Evolutionary conservation across 768 basidiomycete genomes (phyloP).

Genomic region (Boletus pseudopeckii): DNA sequence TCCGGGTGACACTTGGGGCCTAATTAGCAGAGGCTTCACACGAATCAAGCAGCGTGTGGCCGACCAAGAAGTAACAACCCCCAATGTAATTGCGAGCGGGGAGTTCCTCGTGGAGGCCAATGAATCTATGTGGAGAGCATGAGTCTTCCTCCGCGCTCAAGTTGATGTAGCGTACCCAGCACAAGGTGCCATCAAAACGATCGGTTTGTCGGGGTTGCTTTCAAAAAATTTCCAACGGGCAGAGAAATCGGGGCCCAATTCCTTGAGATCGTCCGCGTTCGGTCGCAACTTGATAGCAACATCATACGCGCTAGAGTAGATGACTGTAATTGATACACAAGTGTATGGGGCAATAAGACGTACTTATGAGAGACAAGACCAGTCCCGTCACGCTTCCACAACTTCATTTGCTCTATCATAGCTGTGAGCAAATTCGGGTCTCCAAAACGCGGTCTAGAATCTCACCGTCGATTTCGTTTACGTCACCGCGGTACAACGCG

Average conservation of each 20-base stretch:
- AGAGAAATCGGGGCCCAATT: constrained; percentile 47
- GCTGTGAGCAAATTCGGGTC: constrained; percentile 6
- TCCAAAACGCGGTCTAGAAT: not conserved
- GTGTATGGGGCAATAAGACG: constrained; percentile 5
- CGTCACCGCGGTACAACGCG: constrained; percentile 38
- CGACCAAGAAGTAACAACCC: constrained; percentile 31
- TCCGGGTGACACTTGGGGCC: constrained; percentile 38
- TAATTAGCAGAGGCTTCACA: not conserved
- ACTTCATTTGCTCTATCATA: constrained; percentile 29
- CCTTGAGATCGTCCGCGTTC: constrained; percentile 43
- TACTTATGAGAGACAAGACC: constrained; percentile 58
- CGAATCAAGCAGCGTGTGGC: not conserved
- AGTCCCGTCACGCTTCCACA: constrained; percentile 39
- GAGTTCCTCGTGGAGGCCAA: constrained; percentile 9
- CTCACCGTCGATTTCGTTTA: constrained; percentile 41
- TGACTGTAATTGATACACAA: not conserved
- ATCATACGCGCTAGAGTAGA: constrained; percentile 44
- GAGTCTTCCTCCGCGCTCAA: not conserved
- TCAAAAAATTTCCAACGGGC: constrained; percentile 52
- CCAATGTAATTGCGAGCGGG: constrained; percentile 15
- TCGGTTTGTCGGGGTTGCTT: constrained; percentile 53
- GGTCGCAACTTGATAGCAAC: constrained; percentile 58
- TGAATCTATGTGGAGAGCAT: constrained; percentile 1
- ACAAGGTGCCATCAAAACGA: constrained; percentile 41
- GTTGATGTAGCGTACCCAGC: constrained; percentile 34